Evolutionary conservation across 2,329 filamentous ascomycete species (phyloP).

Genomic region (Rhexocercosporidium sp.): DNA sequence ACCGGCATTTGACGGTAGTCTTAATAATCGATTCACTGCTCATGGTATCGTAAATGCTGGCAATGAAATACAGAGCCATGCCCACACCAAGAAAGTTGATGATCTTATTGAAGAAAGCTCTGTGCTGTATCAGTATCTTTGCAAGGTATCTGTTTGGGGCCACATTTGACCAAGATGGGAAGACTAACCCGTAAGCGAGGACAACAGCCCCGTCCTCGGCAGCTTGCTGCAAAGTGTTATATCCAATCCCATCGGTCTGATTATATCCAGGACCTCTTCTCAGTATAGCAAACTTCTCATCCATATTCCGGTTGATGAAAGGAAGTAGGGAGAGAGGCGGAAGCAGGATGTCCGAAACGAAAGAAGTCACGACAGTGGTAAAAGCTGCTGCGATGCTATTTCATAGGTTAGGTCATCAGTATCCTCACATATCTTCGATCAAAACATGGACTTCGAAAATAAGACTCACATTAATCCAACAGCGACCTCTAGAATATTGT

Average conservation of each 20-base stretch:
- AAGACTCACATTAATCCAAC: conserved; percentile 71
- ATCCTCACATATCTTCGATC: not conserved
- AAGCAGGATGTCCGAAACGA: conserved; percentile 73
- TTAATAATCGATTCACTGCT: conserved; percentile 72
- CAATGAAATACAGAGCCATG: conserved; percentile 67
- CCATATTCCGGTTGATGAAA: conserved; percentile 72
- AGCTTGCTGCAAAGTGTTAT: conserved; percentile 73
- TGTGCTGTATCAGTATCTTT: conserved; percentile 36
- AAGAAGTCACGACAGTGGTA: conserved; percentile 72
- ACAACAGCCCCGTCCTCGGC: conserved; percentile 74
- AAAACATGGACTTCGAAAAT: conserved; percentile 9
- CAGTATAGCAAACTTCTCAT: conserved; percentile 75
- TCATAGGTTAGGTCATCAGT: not conserved
- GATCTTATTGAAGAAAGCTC: conserved; percentile 65
- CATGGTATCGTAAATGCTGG: conserved; percentile 63
- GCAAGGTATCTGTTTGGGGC: not conserved
- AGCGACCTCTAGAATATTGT: conserved; percentile 77
- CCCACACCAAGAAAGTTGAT: conserved; percentile 71
- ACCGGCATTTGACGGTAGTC: conserved; percentile 70
- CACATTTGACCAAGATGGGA: not conserved
- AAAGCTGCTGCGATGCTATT: conserved; percentile 71
- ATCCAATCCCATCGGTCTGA: conserved; percentile 52
- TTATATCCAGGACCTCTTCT: conserved; percentile 59
- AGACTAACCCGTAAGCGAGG: conserved; percentile 68
- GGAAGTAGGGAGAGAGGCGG: conserved; percentile 72